phyloP scores from a whole-genome alignment of 1,284 basidiomycete genomes.

The Pseudozyma tsukubaensis region DNA sequence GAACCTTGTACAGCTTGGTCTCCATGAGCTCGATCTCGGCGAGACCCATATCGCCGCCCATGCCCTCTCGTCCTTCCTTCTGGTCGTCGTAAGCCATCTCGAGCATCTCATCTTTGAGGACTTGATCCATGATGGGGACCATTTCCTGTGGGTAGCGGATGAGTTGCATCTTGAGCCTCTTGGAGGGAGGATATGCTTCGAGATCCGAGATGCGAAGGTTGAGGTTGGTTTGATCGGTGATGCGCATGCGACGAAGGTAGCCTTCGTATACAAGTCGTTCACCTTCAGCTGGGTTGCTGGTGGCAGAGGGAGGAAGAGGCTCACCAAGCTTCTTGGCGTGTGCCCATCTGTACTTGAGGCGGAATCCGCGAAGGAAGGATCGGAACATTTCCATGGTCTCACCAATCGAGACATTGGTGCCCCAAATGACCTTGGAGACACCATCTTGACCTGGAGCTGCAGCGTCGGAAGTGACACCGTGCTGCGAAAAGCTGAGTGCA shows the following conservation, averaged over 20 bases:
- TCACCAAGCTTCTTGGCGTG: slow-evolving; percentile 78
- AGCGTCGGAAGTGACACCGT: slow-evolving; percentile 45
- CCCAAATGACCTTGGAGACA: slow-evolving; percentile 88
- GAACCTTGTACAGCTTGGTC: slow-evolving; percentile 83
- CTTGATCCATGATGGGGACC: slow-evolving; percentile 95
- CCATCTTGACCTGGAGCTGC: slow-evolving; percentile 71
- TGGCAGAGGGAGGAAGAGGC: slow-evolving; percentile 58
- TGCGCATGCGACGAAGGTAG: slow-evolving; percentile 86
- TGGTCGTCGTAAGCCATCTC: slow-evolving; percentile 76
- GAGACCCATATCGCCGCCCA: slow-evolving; percentile 77
- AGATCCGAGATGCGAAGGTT: slow-evolving; percentile 92
- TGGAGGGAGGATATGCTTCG: slow-evolving; percentile 85
- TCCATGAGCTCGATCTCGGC: slow-evolving; percentile 64
- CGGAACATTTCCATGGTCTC: slow-evolving; percentile 92
- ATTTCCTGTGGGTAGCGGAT: slow-evolving; percentile 96
- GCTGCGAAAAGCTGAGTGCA: slow-evolving; percentile 67
- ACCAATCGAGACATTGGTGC: slow-evolving; percentile 88
- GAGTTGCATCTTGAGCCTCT: slow-evolving; percentile 76
- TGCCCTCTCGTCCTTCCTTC: slow-evolving; percentile 75
- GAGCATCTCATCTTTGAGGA: slow-evolving; percentile 79
- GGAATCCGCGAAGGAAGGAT: slow-evolving; percentile 90
- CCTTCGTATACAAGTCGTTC: slow-evolving; percentile 77
- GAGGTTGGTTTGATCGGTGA: slow-evolving; percentile 85
- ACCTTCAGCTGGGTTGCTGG: slow-evolving; percentile 53
- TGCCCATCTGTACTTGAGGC: slow-evolving; percentile 86